Conservation (phyloP, 2,329 filamentous ascomycete genomes). For the Cadophora luteo-olivacea region DNA sequence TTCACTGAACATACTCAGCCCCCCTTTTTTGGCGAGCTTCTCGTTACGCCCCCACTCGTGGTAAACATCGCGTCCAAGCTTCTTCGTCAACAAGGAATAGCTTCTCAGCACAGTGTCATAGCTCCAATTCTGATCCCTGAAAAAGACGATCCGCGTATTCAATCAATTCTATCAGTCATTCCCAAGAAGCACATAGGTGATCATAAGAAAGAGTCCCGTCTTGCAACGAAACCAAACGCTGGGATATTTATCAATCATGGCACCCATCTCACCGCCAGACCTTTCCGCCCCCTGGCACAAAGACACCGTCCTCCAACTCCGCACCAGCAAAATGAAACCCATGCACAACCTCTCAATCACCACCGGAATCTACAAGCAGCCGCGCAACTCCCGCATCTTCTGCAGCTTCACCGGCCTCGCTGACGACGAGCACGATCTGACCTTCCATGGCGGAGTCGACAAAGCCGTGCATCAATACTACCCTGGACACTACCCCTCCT, state of each 20-base stretch:
- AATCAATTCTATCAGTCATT: not conserved
- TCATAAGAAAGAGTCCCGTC: not conserved
- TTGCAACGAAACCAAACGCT: not conserved
- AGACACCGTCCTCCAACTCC: conserved; percentile 58
- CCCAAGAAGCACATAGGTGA: not conserved
- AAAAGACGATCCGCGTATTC: too few species aligned
- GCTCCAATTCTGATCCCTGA: not conserved
- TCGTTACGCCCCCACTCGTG: not conserved
- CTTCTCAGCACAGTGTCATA: not conserved
- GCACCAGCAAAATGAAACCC: conserved; percentile 61
- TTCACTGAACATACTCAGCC: not conserved
- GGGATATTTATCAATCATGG: conserved; percentile 23
- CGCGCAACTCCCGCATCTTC: conserved; percentile 30
- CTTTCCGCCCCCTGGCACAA: conserved; percentile 33
- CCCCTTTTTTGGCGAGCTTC: not conserved
- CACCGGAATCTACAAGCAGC: conserved; percentile 56
- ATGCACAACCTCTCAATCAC: conserved; percentile 57
- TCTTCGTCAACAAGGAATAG: conserved; percentile 1
- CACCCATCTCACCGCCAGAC: conserved; percentile 21
- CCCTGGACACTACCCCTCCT: conserved; percentile 61
- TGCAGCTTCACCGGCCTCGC: conserved; percentile 53
- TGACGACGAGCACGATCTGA: conserved; percentile 66
- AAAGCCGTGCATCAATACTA: conserved; percentile 67
- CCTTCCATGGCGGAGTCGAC: conserved; percentile 66
- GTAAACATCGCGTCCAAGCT: conserved; percentile 10